Base-by-base conservation (phyloP, 257 asterid species). In the Misopates orontium region DNA sequence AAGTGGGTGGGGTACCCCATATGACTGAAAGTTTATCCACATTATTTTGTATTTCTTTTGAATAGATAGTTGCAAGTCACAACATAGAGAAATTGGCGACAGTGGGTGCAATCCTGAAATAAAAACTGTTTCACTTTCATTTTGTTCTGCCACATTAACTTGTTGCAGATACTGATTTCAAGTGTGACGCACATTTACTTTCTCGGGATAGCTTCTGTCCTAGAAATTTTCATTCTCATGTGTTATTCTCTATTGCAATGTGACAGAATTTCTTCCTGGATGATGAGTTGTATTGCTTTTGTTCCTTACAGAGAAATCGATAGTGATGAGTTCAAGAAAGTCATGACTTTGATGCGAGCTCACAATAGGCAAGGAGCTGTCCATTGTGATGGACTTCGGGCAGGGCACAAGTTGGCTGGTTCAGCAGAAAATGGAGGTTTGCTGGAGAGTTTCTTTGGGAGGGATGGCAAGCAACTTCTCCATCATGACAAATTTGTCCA, bases 281-380 rank as follows among this genome's bases (percentile, higher is more conserved):
- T 70, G 66, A 66, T 59, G 64, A 67, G 7, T 70, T 41, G 47
- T 55, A 40, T 39, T 63, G 7, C 62, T 24, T 70, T 42, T 52
- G 58, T 25, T 69, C 55, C 24, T 62, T 51, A 67, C 72, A 91
- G 98, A 55, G 82, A 84, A 74, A 91, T 91, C 60, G 86, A 88
- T 56, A 72, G 78, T 60, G 87, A 83, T 67, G 98, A 91, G 75
- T 91, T 91, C 82, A 91, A 77, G 85, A 84, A 86, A 75, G 95
- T 91, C 72, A 91, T 91, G 98, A 70, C 82, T 58, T 77, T 88
- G 84, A 91, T 91, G 98, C 89, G 82, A 66, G 85, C 93, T 62
- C 93, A 88, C 71, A 86, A 84, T 73, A 83, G 98, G 78, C 98
- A 88, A 82, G 96, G 95, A 56, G 80, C 85, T 77, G 78, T 66